Base-by-base conservation (phyloP, 805 yeast species). In the Citeromyces matritensis region DNA sequence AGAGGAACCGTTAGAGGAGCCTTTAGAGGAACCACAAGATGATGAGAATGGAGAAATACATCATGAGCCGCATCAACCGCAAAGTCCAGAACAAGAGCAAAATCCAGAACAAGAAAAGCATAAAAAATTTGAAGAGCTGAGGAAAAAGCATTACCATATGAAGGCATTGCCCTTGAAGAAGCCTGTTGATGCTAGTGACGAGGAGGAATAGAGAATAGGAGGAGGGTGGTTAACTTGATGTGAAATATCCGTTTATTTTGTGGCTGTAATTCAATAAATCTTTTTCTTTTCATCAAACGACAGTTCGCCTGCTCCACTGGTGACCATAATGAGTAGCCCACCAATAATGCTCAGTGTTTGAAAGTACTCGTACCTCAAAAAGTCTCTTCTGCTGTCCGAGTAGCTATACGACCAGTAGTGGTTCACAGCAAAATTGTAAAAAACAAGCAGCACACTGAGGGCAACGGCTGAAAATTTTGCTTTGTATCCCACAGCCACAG, bases 201-300 rank as follows among this genome's bases (percentile, higher is more conserved):
- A 53, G 5, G 57, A 49, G 8, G 53, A 45, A 4, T 48, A 44
- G 21, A 9, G 31, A 12, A 17, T 9, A 17, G 9, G 30, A 11
- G 14, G 15, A 27, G 9, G 14, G 17, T 12, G 8, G 10, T 10
- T 10, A 23, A 23, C 25, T 9, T 13, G 19, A 27, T 9, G 21
- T 15, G 12, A 11, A 14, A 9, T 26, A 13, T 26, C 10, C 19
- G 12, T 21, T 27, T 12, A 24, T 6, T 24, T 30, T 13, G 4
- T 3, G 6, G 15, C 10, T 26, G n/a, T n/a, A 24, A 6, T 25
- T 51, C 58, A 84, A 51, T 80, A 83, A 37, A 82, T 75, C 65
- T 88, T 88, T 64, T 88, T 86, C 77, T 91, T 88, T 54, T 85
- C 96, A 49, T 88, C 98, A 36, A 88, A 60, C 17, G 94, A 81